Percentiles rank a stretch among this genome's conserved stretches.
phyloP scores from a whole-genome alignment of 352 stramenopile genomes.

The Phytophthora idaei region DNA sequence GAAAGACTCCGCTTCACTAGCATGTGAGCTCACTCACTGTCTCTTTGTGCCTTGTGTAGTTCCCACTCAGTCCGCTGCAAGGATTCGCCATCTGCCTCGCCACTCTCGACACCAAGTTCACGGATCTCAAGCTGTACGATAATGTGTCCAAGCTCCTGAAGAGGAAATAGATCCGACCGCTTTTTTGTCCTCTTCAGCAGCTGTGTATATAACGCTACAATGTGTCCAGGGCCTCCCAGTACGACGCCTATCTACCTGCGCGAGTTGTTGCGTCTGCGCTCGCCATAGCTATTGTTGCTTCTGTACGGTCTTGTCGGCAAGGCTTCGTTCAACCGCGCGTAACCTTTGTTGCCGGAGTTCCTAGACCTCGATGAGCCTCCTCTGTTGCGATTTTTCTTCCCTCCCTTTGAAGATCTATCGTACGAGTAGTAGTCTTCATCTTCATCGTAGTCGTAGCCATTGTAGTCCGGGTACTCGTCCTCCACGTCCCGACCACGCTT shows the following conservation, averaged over 20 bases:
- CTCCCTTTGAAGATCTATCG: slow-evolving; percentile 31
- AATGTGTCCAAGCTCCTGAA: slow-evolving; percentile 48
- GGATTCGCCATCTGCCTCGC: slow-evolving; percentile 91
- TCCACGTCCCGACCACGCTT: slow-evolving; percentile 56
- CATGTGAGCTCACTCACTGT: background rate
- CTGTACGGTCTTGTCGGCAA: slow-evolving; percentile 40
- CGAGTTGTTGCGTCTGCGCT: slow-evolving; percentile 32
- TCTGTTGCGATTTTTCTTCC: slow-evolving; percentile 28
- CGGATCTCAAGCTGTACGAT: slow-evolving; percentile 55
- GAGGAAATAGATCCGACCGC: slow-evolving; percentile 31
- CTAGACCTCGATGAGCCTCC: slow-evolving; percentile 27
- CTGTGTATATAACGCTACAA: slow-evolving; percentile 13
- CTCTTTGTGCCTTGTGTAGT: slow-evolving; percentile 33
- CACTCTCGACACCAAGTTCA: slow-evolving; percentile 84
- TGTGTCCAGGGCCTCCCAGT: background rate
- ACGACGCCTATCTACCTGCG: slow-evolving; percentile 24
- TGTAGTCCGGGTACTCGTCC: slow-evolving; percentile 55
- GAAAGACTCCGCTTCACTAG: slow-evolving; percentile 13
- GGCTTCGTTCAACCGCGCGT: slow-evolving; percentile 40
- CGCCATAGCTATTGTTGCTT: slow-evolving; percentile 31
- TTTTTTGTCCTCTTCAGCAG: slow-evolving; percentile 14
- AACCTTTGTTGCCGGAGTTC: slow-evolving; percentile 29
- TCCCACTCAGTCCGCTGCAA: slow-evolving; percentile 83
- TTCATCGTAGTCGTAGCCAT: slow-evolving; percentile 44
- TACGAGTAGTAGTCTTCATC: slow-evolving; percentile 46